phyloP scores from a whole-genome alignment of 2,329 filamentous ascomycete species.

The Pseudogymnoascus sp. region DNA sequence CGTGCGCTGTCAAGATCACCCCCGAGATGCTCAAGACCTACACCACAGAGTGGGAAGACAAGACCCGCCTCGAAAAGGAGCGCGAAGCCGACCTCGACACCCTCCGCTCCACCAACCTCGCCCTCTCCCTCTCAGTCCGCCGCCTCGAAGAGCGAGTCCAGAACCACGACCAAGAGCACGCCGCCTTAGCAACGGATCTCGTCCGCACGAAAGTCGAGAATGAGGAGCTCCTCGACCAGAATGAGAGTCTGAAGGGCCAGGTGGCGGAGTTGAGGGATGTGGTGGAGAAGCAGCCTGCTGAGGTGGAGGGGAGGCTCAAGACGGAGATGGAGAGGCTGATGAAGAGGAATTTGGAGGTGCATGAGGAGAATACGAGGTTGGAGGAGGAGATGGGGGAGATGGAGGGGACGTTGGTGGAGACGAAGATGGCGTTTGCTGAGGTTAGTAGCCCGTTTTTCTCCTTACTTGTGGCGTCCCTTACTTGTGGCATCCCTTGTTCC shows the following conservation, averaged over 20 bases:
- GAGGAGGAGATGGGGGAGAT: slow-evolving; percentile 88
- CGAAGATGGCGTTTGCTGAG: slow-evolving; percentile 93
- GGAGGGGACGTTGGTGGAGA: slow-evolving; percentile 84
- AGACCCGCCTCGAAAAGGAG: slow-evolving; percentile 72
- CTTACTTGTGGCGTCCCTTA: not conserved
- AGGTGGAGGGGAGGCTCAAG: slow-evolving; percentile 76
- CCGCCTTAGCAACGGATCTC: slow-evolving; percentile 81
- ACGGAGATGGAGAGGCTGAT: slow-evolving; percentile 86
- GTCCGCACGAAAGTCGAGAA: slow-evolving; percentile 92
- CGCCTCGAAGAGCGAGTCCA: slow-evolving; percentile 82
- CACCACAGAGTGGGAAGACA: slow-evolving; percentile 85
- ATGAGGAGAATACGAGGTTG: slow-evolving; percentile 81
- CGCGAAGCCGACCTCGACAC: slow-evolving; percentile 74
- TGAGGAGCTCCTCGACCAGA: slow-evolving; percentile 79
- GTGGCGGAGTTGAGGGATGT: slow-evolving; percentile 78
- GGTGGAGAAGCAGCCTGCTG: slow-evolving; percentile 81
- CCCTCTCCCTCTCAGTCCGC: slow-evolving; percentile 69
- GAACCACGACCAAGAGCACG: slow-evolving; percentile 82
- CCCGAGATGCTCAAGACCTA: slow-evolving; percentile 76
- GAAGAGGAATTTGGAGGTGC: slow-evolving; percentile 85
- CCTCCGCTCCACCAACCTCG: slow-evolving; percentile 59
- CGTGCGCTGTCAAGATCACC: slow-evolving; percentile 79
- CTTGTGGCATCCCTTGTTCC: too few relatives aligned
- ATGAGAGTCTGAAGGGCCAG: slow-evolving; percentile 79
- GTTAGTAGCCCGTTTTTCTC: slow-evolving; percentile 44